Conservation (phyloP, 2,329 filamentous ascomycete genomes). For the Calonectria ilicicola region DNA sequence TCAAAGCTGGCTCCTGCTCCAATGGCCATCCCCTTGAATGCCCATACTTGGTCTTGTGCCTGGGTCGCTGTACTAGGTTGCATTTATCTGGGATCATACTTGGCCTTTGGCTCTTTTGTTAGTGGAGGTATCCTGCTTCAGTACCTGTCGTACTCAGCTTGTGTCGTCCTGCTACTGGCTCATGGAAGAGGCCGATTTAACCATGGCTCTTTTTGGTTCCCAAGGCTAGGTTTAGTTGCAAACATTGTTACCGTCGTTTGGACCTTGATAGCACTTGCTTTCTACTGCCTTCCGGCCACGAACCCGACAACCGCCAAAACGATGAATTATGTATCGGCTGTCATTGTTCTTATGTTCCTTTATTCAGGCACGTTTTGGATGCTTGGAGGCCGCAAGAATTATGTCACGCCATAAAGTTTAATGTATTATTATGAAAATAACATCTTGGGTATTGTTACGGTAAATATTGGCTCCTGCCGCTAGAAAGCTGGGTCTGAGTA, state of each 20-base stretch:
- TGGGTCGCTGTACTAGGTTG: slow-evolving; percentile 6
- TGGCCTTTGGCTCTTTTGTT: slow-evolving; percentile 1
- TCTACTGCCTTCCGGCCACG: slow-evolving; percentile 3
- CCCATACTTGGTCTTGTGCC: slow-evolving; percentile 9
- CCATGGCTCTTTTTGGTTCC: slow-evolving; percentile 6
- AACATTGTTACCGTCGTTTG: slow-evolving; percentile 6
- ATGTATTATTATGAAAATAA: too few relatives aligned
- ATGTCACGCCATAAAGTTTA: neutral
- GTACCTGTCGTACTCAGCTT: neutral
- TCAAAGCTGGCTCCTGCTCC: neutral
- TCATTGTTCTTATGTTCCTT: neutral
- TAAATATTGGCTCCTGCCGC: too few relatives aligned
- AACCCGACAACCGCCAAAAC: neutral
- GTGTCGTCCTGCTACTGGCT: neutral
- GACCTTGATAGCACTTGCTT: neutral
- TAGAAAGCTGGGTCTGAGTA: too few relatives aligned
- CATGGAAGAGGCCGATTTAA: neutral
- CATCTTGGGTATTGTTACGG: too few relatives aligned
- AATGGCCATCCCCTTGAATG: neutral
- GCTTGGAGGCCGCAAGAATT: neutral
- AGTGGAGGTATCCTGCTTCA: slow-evolving; percentile 7
- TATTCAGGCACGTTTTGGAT: slow-evolving; percentile 7
- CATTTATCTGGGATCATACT: neutral
- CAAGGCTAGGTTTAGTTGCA: neutral
- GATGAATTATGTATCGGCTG: slow-evolving; percentile 9